Percentiles rank a stretch among this genome's conserved stretches.
Evolutionary conservation across 768 basidiomycete species (phyloP).

Genomic region (Serendipita sp.): DNA sequence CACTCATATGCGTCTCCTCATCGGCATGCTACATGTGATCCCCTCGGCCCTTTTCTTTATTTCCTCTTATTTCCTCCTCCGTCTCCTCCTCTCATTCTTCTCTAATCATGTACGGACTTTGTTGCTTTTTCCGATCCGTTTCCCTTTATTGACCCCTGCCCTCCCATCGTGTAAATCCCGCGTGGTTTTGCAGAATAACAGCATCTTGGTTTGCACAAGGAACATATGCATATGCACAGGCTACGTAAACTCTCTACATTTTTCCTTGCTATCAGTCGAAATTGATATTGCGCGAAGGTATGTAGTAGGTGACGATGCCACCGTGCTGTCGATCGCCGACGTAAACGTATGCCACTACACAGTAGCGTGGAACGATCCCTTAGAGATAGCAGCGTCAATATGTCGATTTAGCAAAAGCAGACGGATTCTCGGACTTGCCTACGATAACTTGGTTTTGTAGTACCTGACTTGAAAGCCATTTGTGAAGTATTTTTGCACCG

Average conservation of each 20-base stretch:
- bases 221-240: neutral
- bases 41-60: too few species aligned
- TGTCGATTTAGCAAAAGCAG: neutral
- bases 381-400: neutral
- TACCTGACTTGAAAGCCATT: slow-evolving; percentile 4
- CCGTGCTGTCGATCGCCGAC: slow-evolving; percentile 1
- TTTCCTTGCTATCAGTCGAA: neutral
- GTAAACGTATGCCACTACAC: neutral
- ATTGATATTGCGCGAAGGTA: neutral
- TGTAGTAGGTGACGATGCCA: slow-evolving; percentile 2
- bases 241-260: too few species aligned
- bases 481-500: neutral
- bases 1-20: too few species aligned
- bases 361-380: slow-evolving; percentile 1
- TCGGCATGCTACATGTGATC: too few species aligned
- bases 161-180: too few species aligned
- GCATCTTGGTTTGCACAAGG: neutral
- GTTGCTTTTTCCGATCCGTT: too few species aligned
- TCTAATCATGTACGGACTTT: too few species aligned
- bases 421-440: neutral
- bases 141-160: too few species aligned
- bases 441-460: neutral
- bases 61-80: too few species aligned
- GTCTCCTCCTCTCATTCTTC: too few species aligned
- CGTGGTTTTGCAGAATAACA: too few species aligned